Evolutionary conservation across 257 asterid species (phyloP).

Genomic region (Solanum tarijense): DNA sequence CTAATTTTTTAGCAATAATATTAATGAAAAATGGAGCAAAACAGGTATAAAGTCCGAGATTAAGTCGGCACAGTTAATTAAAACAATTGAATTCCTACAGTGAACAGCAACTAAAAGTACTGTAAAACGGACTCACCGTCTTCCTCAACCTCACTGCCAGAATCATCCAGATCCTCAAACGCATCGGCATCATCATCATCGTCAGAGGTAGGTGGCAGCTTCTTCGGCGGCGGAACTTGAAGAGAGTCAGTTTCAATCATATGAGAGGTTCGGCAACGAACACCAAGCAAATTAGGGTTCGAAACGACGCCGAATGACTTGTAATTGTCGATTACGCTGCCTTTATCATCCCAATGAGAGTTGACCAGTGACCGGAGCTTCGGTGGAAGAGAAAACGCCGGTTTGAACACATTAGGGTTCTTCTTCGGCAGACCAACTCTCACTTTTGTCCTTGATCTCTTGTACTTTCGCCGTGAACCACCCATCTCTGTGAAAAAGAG

Average conservation of each 20-base stretch:
- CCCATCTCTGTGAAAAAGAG: slow-evolving; percentile 43
- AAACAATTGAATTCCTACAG: background rate
- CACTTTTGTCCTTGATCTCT: slow-evolving; percentile 67
- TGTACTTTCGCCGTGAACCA: slow-evolving; percentile 83
- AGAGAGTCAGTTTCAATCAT: slow-evolving; percentile 58
- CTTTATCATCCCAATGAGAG: slow-evolving; percentile 77
- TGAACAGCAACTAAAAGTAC: background rate
- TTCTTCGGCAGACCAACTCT: slow-evolving; percentile 72
- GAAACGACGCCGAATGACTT: slow-evolving; percentile 88
- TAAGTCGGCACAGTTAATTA: background rate
- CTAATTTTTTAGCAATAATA: background rate
- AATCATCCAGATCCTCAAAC: slow-evolving; percentile 40
- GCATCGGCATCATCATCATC: slow-evolving; percentile 21
- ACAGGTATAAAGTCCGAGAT: background rate
- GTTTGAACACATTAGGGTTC: slow-evolving; percentile 71
- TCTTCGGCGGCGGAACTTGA: slow-evolving; percentile 47
- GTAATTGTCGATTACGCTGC: slow-evolving; percentile 79
- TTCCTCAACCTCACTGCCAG: slow-evolving; percentile 94
- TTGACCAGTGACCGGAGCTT: slow-evolving; percentile 56
- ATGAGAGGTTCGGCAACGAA: slow-evolving; percentile 71
- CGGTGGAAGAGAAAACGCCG: slow-evolving; percentile 79
- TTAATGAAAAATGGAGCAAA: background rate
- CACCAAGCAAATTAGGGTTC: slow-evolving; percentile 82
- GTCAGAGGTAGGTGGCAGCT: background rate
- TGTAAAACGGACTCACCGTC: slow-evolving; percentile 44